phyloP scores from a whole-genome alignment of 2,329 filamentous ascomycete species.

The Cladophialophora psammophila region DNA sequence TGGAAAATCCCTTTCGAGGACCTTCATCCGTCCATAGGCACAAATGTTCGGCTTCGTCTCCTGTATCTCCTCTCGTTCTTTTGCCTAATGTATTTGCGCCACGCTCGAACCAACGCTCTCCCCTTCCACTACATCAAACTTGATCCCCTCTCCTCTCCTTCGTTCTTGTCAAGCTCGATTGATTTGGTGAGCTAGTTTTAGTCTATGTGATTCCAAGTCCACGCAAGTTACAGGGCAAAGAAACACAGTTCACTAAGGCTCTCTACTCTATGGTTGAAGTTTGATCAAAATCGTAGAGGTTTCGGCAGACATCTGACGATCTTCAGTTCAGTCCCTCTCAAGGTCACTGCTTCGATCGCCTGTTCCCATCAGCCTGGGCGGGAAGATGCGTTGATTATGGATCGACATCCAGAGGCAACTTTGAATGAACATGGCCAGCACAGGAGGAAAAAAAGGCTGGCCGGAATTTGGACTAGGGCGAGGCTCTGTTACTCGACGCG shows the following conservation, averaged over 20 bases:
- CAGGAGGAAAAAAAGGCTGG: constrained; percentile 32
- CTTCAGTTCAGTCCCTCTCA: not conserved
- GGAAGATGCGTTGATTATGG: constrained; percentile 29
- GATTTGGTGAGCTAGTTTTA: not conserved
- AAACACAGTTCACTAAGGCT: not conserved
- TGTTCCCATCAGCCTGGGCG: not conserved
- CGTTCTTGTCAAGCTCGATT: not conserved
- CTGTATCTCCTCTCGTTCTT: not conserved
- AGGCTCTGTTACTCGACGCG: constrained; percentile 38
- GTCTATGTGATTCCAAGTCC: not conserved
- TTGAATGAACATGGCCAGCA: constrained; percentile 30
- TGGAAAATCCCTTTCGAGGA: not conserved
- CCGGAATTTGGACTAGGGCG: constrained; percentile 28
- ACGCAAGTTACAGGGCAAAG: not conserved
- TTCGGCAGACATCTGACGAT: not conserved
- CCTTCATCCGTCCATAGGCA: not conserved
- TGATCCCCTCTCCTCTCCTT: not conserved
- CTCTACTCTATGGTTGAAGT: not conserved
- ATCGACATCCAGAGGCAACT: not conserved
- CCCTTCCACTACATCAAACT: not conserved
- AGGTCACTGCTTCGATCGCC: not conserved
- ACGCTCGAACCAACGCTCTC: not conserved
- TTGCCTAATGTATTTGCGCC: not conserved
- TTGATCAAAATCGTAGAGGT: not conserved
- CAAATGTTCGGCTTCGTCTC: not conserved